These are phyloP conservation scores for Sclerotinia sclerotiorum DNA, from an alignment of 2,329 filamentous ascomycete species.

Conservation along the genomic window DNA sequence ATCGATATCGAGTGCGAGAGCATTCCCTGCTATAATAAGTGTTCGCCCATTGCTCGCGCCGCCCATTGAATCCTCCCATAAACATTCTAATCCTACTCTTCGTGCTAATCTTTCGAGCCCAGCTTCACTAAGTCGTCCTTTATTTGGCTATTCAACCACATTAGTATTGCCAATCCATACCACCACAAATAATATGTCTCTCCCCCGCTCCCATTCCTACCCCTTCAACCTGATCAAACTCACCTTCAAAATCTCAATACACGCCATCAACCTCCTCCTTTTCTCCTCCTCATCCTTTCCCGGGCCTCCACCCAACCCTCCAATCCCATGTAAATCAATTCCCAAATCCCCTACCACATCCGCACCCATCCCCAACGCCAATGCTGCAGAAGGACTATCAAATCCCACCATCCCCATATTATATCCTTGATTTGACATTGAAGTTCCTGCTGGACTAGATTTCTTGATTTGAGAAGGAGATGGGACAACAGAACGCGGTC, in stretches of 20 bases:
- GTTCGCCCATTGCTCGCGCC: slow-evolving; percentile 52
- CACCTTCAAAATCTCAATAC: slow-evolving; percentile 40
- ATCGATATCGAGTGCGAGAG: slow-evolving; percentile 60
- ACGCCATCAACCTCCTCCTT: slow-evolving; percentile 44
- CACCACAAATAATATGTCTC: not conserved
- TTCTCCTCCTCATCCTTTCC: slow-evolving; percentile 52
- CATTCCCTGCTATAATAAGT: slow-evolving; percentile 61
- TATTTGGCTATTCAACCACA: slow-evolving; percentile 41
- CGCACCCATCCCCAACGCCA: slow-evolving; percentile 55
- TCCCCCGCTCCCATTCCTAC: too few species aligned
- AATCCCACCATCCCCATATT: slow-evolving; percentile 48
- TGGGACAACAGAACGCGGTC: slow-evolving; percentile 49
- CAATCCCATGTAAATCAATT: slow-evolving; percentile 34
- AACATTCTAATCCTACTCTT: slow-evolving; percentile 63
- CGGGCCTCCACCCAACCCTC: slow-evolving; percentile 27
- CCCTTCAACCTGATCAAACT: not conserved
- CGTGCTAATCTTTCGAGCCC: slow-evolving; percentile 71
- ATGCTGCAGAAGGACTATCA: slow-evolving; percentile 63
- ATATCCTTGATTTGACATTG: slow-evolving; percentile 52
- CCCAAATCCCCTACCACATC: slow-evolving; percentile 51
- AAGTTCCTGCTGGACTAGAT: slow-evolving; percentile 41
- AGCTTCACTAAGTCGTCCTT: slow-evolving; percentile 69
- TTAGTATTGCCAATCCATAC: slow-evolving; percentile 33
- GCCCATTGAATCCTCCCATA: slow-evolving; percentile 56
- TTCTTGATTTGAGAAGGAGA: slow-evolving; percentile 61